Evolutionary conservation across 371 early-diverging fungal species (phyloP), one percentile per base, ranked within the genome.

Genomic region (Zopfochytrium polystomum): DNA sequence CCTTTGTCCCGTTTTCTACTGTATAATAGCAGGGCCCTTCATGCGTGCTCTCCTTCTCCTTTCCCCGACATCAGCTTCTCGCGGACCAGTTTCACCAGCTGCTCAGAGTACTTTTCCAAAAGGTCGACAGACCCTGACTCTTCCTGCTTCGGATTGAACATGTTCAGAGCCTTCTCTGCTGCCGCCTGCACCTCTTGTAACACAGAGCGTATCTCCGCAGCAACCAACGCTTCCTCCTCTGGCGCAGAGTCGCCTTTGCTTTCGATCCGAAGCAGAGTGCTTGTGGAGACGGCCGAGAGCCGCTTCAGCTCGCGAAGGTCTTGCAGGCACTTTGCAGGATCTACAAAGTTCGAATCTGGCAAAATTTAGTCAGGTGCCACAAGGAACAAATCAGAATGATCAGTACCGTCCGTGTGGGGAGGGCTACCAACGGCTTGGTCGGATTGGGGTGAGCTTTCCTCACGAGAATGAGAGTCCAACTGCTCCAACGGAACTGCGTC

Each of bases 41-140:
- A 42, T 42, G 13, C n/a, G 11, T 47, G 25, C 47, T 47, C 20
- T 20, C 25, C 47, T 25, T 5, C 18, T 47, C 20, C 47, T 29
- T 38, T 13, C 55, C 38, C 20, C 4, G 29, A 57, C 38, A 18
- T n/a, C 56, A 73, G 55, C 55, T 73, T 73, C 7, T 52, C 50
- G 32, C 65, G 5, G 25, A 73, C 74, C 34, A 73, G 18, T n/a
- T 53, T 63, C 6, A 73, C 74, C 27, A 73, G 38, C 34, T 67
- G 4, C 23, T 51, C 47, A 15, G 66, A 70, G 59, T 65, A 70
- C 35, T 58, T 51, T 55, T 66, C 66, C 43, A 63, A 50, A 42
- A 58, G 9, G 5, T 4, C 62, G 20, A 47, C 46, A 35, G 57
- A 38, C 22, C 15, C 22, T 7, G 7, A 20, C 20, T 61, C 58